A percentile compares a stretch with the other conserved stretches of the same genome.
These are phyloP conservation scores for Trichoderma atroviride DNA, from an alignment of 2,329 filamentous ascomycete species.

Conservation along the genomic window DNA sequence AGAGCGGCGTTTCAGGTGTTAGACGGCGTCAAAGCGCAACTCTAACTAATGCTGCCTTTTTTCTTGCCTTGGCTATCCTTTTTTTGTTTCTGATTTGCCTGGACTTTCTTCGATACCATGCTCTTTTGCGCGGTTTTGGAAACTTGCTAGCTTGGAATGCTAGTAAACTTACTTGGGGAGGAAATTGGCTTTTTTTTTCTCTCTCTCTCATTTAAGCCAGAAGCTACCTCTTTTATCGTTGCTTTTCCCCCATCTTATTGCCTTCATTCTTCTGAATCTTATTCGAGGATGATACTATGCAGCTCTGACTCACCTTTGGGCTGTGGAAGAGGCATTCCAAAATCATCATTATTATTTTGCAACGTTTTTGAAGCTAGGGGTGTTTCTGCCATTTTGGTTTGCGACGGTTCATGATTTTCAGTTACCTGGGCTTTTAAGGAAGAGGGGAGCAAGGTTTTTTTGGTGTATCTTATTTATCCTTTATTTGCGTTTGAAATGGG, in stretches of 20 bases:
- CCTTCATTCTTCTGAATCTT: neutral
- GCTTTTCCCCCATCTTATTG: neutral
- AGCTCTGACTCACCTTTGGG: neutral
- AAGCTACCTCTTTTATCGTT: neutral
- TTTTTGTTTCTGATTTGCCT: neutral
- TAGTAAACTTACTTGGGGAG: slow-evolving; percentile 2
- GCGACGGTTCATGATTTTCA: neutral
- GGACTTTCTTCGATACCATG: slow-evolving; percentile 36
- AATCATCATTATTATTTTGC: neutral
- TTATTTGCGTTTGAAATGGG: slow-evolving; percentile 1
- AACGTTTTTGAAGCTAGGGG: neutral
- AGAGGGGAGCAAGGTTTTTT: neutral
- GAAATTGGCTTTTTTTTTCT: neutral
- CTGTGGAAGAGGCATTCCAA: neutral
- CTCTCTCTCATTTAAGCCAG: neutral
- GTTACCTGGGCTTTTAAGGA: neutral
- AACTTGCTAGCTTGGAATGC: slow-evolving; percentile 8
- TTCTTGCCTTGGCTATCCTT: neutral
- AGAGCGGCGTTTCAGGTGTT: slow-evolving; percentile 38
- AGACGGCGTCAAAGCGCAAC: slow-evolving; percentile 35
- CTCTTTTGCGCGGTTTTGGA: slow-evolving; percentile 18
- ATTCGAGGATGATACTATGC: neutral
- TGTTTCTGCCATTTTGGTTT: neutral
- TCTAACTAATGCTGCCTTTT: slow-evolving; percentile 7
- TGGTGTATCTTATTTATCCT: slow-evolving; percentile 1